Conservation (phyloP, 768 basidiomycete species). For the Leccinum boreale region DNA sequence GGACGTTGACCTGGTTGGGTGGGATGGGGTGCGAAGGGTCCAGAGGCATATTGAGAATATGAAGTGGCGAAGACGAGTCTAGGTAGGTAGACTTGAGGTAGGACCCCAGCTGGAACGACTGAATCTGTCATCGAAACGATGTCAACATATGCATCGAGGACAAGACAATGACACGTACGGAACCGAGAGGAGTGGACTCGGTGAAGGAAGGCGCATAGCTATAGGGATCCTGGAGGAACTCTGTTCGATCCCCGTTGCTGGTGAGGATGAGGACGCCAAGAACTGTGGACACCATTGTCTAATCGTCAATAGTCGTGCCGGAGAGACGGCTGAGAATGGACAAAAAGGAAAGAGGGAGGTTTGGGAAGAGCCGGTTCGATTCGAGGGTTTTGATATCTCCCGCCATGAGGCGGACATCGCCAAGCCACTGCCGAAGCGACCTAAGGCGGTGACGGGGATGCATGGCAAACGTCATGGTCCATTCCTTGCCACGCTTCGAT, state of each 20-base stretch:
- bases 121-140: conserved; percentile 40
- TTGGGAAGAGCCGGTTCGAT: conserved; percentile 9
- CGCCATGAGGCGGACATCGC: conserved; percentile 30
- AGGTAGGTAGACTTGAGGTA: conserved; percentile 65
- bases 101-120: conserved; percentile 64
- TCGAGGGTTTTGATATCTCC: conserved; percentile 29
- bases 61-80: conserved; percentile 59
- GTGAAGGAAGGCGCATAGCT: conserved; percentile 61
- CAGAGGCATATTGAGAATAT: conserved; percentile 63
- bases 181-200: conserved; percentile 75
- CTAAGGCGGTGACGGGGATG: conserved; percentile 24
- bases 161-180: conserved; percentile 39
- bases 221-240: conserved; percentile 68
- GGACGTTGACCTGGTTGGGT: conserved; percentile 67
- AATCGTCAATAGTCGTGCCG: conserved; percentile 11
- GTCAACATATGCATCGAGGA: conserved; percentile 3
- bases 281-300: conserved; percentile 34
- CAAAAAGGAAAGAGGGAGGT: conserved; percentile 7
- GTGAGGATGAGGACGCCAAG: conserved; percentile 76
- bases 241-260: conserved; percentile 71
- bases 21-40: conserved; percentile 56
- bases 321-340: neutral
- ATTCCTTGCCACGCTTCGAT: conserved; percentile 29
- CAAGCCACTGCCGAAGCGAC: conserved; percentile 26
- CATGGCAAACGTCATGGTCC: conserved; percentile 21